These are phyloP conservation scores for Verticillium klebahnii DNA, from an alignment of 2,329 filamentous ascomycete genomes.

Conservation along the genomic window DNA sequence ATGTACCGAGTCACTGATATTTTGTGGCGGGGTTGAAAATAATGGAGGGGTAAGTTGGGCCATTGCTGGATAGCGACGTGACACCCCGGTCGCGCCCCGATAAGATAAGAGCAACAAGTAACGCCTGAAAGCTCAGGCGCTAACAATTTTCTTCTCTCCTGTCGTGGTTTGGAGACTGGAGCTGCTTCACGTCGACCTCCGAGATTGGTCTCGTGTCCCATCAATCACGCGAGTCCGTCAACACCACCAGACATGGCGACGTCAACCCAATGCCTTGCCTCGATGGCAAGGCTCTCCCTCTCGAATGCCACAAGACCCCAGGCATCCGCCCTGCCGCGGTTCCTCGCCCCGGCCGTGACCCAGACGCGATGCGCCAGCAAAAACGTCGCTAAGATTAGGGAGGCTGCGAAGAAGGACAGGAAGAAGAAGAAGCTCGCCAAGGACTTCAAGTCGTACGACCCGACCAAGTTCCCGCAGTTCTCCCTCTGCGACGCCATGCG, in stretches of 20 bases:
- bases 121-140: slow-evolving; percentile 5
- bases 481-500: slow-evolving; percentile 90
- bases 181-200: background rate
- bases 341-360: slow-evolving; percentile 40
- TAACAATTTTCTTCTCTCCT: slow-evolving; percentile 6
- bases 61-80: background rate
- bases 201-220: background rate
- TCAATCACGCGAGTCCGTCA: background rate
- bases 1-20: slow-evolving; percentile 5
- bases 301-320: slow-evolving; percentile 36
- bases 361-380: slow-evolving; percentile 38
- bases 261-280: slow-evolving; percentile 49
- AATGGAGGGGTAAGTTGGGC: slow-evolving; percentile 6
- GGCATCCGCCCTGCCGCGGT: slow-evolving; percentile 39
- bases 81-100: background rate
- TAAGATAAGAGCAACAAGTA: slow-evolving; percentile 22
- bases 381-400: slow-evolving; percentile 22
- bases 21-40: slow-evolving; percentile 16
- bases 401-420: slow-evolving; percentile 42
- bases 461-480: slow-evolving; percentile 62
- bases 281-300: slow-evolving; percentile 46
- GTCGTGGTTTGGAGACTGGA: background rate
- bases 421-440: slow-evolving; percentile 61
- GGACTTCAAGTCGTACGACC: slow-evolving; percentile 59
- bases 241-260: slow-evolving; percentile 39